Conservation (phyloP, 1,139 yeast species). For the Protomyces arabidopsidicola region DNA sequence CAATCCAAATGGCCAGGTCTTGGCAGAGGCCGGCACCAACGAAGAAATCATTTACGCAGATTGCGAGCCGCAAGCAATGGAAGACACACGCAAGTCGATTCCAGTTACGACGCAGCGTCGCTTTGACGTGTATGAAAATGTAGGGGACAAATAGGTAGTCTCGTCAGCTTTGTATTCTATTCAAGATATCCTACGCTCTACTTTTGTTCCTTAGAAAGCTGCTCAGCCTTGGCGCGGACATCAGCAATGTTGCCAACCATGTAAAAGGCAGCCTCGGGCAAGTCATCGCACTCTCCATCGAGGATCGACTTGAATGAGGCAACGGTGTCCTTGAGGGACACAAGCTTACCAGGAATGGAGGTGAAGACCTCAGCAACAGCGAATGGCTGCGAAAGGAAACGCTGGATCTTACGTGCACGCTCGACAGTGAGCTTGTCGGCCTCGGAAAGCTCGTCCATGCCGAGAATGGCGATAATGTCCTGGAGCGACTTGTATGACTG, state of each 20-base stretch:
- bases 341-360: constrained; percentile 98
- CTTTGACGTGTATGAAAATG: constrained; percentile 76
- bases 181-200: not conserved
- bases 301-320: constrained; percentile 93
- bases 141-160: constrained; percentile 39
- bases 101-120: constrained; percentile 80
- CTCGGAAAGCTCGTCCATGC: constrained; percentile 99
- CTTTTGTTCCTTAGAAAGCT: constrained; percentile 13
- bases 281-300: constrained; percentile 96
- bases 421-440: constrained; percentile 97
- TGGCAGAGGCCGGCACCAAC: constrained; percentile 79
- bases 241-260: constrained; percentile 99
- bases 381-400: constrained; percentile 99
- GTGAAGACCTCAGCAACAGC: constrained; percentile 99
- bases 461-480: constrained; percentile 99
- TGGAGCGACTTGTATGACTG: constrained; percentile 99
- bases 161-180: not conserved
- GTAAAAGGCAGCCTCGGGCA: constrained; percentile 99
- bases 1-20: constrained; percentile 75
- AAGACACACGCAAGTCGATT: constrained; percentile 61
- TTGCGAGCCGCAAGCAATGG: constrained; percentile 60
- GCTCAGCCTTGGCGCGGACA: constrained; percentile 58
- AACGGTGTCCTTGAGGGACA: constrained; percentile 91
- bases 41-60: constrained; percentile 80
- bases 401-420: constrained; percentile 99